Percentiles rank a stretch among this genome's conserved stretches.
These are phyloP conservation scores for Austroboletus niveus DNA, from an alignment of 1,284 basidiomycete species.

Conservation along the genomic window DNA sequence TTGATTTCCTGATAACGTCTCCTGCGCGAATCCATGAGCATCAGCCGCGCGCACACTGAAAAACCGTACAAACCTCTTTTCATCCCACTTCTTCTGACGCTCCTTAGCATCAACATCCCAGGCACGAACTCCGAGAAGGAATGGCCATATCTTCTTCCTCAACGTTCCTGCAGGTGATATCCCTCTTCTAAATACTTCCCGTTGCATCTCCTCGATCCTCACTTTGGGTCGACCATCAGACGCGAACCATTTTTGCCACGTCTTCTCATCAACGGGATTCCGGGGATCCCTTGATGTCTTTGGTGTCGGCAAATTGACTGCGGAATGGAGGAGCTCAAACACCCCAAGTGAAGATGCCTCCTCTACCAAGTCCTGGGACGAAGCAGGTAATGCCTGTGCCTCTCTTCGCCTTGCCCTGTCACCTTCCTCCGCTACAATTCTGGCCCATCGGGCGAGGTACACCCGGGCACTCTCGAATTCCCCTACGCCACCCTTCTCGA, in stretches of 20 bases:
- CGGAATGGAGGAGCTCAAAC: constrained; percentile 82
- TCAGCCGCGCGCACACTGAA: constrained; percentile 11
- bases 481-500: constrained; percentile 82
- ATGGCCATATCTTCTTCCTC: constrained; percentile 84
- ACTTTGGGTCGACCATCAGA: constrained; percentile 68
- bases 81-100: constrained; percentile 55
- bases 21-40: constrained; percentile 38
- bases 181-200: constrained; percentile 77
- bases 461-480: constrained; percentile 96
- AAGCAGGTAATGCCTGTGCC: constrained; percentile 58
- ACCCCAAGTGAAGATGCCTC: constrained; percentile 79
- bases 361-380: constrained; percentile 49
- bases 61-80: constrained; percentile 54
- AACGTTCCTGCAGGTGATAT: constrained; percentile 52
- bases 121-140: constrained; percentile 79
- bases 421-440: constrained; percentile 94
- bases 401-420: constrained; percentile 82
- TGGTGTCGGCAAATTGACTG: constrained; percentile 73
- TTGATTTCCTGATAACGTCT: constrained; percentile 69
- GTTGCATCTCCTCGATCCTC: constrained; percentile 63
- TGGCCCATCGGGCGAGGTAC: constrained; percentile 95
- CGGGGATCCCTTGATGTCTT: constrained; percentile 69
- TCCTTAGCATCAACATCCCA: constrained; percentile 69
- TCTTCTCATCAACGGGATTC: constrained; percentile 68
- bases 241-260: constrained; percentile 73